A percentile compares a stretch with the other conserved stretches of the same genome.
These are phyloP conservation scores for Cadophora sp. DNA, from an alignment of 2,329 filamentous ascomycete species.

Conservation along the genomic window DNA sequence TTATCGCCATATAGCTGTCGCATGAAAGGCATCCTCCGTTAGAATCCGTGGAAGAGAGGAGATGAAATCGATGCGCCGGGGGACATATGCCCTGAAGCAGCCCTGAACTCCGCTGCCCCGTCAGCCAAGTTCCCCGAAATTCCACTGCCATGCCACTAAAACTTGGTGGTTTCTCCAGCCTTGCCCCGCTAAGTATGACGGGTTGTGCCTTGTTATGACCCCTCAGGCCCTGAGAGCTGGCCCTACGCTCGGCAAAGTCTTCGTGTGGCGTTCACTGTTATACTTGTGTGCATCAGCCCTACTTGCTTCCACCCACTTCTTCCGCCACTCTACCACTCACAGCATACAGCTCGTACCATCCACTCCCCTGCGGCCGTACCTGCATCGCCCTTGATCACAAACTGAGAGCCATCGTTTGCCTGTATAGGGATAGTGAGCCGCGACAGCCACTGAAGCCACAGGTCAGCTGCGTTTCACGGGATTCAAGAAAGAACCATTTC, in stretches of 20 bases:
- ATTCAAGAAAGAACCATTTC: neutral
- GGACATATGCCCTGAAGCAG: constrained; percentile 3
- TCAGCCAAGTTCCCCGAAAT: neutral
- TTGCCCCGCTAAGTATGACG: neutral
- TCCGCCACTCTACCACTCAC: neutral
- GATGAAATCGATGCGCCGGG: neutral
- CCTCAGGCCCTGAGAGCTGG: neutral
- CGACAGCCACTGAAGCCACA: neutral
- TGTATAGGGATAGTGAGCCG: neutral
- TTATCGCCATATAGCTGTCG: constrained; percentile 2
- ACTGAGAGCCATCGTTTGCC: constrained; percentile 1
- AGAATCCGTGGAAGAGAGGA: neutral
- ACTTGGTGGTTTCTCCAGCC: neutral
- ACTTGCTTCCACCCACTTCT: constrained; percentile 6
- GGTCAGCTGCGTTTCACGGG: neutral
- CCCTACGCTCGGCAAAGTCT: neutral
- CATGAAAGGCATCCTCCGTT: neutral
- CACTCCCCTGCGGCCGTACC: neutral
- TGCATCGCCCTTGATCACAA: neutral
- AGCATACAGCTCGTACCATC: neutral
- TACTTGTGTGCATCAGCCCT: neutral
- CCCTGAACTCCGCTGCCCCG: neutral
- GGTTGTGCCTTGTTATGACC: no score
- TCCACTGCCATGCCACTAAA: constrained; percentile 7
- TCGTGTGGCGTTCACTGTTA: neutral